Conservation (phyloP, 495 filamentous ascomycete genomes). For the Podospora comata region DNA sequence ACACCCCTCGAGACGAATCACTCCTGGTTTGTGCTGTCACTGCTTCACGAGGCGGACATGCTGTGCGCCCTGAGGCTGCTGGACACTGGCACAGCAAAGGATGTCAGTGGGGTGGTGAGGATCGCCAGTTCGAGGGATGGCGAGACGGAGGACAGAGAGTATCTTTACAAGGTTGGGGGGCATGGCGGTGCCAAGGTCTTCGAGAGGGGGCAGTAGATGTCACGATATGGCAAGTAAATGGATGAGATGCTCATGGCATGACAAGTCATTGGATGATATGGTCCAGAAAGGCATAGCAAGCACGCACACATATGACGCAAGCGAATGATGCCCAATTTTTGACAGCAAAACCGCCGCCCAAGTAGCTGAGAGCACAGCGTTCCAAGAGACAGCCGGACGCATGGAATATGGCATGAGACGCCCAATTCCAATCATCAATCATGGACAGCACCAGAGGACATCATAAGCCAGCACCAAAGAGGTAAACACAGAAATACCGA, state of each 20-base stretch:
- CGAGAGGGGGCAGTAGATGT: slow-evolving; percentile 58
- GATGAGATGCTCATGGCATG: no score
- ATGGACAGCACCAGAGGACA: not conserved
- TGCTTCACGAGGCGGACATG: slow-evolving; percentile 70
- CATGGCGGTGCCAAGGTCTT: slow-evolving; percentile 80
- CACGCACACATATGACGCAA: no score
- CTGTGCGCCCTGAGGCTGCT: slow-evolving; percentile 69
- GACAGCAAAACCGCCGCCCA: no score
- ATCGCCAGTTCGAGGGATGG: slow-evolving; percentile 56
- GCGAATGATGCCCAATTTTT: no score
- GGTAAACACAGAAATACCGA: not conserved
- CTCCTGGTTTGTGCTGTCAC: slow-evolving; percentile 61
- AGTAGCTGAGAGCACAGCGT: no score
- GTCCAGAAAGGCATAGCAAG: no score
- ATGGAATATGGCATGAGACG: not conserved
- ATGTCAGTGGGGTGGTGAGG: slow-evolving; percentile 86
- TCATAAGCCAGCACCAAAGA: not conserved
- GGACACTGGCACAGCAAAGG: slow-evolving; percentile 80
- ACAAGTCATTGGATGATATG: not conserved
- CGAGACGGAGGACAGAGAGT: slow-evolving; percentile 58
- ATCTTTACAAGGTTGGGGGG: slow-evolving; percentile 72
- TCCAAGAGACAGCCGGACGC: not conserved
- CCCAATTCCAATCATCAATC: not conserved
- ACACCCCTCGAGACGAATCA: slow-evolving; percentile 70
- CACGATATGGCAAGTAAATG: not conserved